Conservation (phyloP, 805 yeast species). For the Saccharomycopsis schoenii region DNA sequence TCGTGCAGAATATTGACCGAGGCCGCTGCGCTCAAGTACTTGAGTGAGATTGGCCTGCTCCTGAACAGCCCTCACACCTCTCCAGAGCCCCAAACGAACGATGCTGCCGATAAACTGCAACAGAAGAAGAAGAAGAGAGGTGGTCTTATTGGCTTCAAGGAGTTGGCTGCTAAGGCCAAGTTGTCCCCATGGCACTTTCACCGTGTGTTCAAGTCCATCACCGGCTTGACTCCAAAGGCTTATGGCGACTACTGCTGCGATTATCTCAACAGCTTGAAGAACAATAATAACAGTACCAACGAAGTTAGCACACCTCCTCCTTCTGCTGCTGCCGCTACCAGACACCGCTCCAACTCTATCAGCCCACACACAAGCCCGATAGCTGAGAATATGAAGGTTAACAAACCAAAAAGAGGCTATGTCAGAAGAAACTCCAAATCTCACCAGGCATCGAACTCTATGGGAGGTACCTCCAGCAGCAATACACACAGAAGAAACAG, state of each 20-base stretch:
- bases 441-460: neutral
- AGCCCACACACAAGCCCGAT: neutral
- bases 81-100: neutral
- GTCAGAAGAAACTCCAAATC: neutral
- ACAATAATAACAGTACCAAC: neutral
- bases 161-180: conserved; percentile 74
- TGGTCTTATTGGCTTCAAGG: conserved; percentile 75
- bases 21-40: conserved; percentile 52
- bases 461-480: neutral
- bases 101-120: conserved; percentile 14
- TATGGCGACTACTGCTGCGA: conserved; percentile 49
- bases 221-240: conserved; percentile 81
- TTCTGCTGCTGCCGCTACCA: neutral
- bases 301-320: neutral
- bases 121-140: conserved; percentile 54
- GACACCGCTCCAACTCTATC: neutral
- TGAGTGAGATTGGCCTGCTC: conserved; percentile 15
- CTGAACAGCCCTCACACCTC: conserved; percentile 8
- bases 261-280: conserved; percentile 29
- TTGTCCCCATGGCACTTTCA: conserved; percentile 91
- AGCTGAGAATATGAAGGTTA: neutral
- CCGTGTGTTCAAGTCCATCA: conserved; percentile 76
- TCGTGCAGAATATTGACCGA: conserved; percentile 79
- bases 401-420: neutral
- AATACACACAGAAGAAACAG: neutral